Evolutionary conservation across 2,329 filamentous ascomycete species (phyloP).

Genomic region (Seiridium cupressi): DNA sequence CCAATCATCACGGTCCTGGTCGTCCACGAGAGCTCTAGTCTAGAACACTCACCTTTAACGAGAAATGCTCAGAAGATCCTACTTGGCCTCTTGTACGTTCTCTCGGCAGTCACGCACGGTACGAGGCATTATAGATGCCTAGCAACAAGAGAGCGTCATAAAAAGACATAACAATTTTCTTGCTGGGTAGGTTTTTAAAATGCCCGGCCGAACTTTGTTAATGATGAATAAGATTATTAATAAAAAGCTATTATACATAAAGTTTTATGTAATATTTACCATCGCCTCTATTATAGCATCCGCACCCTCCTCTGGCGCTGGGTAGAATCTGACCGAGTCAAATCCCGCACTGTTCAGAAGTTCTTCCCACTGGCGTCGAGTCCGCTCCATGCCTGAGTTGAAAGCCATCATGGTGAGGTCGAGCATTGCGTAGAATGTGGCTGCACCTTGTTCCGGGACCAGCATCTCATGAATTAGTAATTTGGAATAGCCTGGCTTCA

Average conservation of each 20-base stretch:
- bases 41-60: no score
- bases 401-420: slow-evolving; percentile 31
- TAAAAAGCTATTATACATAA: no score
- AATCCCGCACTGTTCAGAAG: slow-evolving; percentile 20
- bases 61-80: no score
- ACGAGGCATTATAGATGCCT: neutral
- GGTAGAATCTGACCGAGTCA: slow-evolving; percentile 19
- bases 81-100: no score
- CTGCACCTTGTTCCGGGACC: slow-evolving; percentile 20
- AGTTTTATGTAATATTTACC: neutral
- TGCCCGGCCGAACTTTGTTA: neutral
- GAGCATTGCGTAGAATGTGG: slow-evolving; percentile 18
- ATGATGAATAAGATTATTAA: no score
- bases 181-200: neutral
- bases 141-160: neutral
- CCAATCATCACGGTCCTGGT: no score
- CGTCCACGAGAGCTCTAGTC: no score
- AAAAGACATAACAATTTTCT: neutral
- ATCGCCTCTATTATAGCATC: slow-evolving; percentile 23
- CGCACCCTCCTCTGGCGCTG: slow-evolving; percentile 16
- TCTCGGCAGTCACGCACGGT: no score
- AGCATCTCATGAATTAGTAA: slow-evolving; percentile 31
- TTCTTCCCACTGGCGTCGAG: slow-evolving; percentile 21
- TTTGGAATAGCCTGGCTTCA: slow-evolving; percentile 32
- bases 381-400: slow-evolving; percentile 24